Conservation (phyloP, 2,329 filamentous ascomycete genomes). For the Epichloe brachyelytri region DNA sequence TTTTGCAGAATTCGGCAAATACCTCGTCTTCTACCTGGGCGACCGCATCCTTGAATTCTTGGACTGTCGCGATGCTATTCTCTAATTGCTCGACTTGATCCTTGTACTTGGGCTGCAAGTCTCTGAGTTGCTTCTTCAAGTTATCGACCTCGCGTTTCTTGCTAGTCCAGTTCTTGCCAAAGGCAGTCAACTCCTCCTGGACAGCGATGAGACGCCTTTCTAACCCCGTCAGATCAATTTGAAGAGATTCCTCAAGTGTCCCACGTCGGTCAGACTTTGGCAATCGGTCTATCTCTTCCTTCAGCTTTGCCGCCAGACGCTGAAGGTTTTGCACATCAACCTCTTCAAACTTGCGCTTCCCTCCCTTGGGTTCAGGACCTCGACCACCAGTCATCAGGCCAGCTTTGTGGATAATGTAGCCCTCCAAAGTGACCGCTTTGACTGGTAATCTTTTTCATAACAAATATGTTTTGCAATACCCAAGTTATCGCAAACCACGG, state of each 20-base stretch:
- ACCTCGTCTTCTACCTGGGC: constrained; percentile 77
- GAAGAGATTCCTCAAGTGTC: constrained; percentile 66
- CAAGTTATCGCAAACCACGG: constrained; percentile 83
- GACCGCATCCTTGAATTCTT: constrained; percentile 49
- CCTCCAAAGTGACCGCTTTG: constrained; percentile 88
- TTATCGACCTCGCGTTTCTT: constrained; percentile 72
- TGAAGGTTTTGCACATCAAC: constrained; percentile 77
- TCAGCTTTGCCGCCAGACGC: constrained; percentile 60
- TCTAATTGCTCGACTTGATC: constrained; percentile 59
- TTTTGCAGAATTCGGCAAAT: constrained; percentile 74
- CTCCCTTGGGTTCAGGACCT: constrained; percentile 59
- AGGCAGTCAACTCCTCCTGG: constrained; percentile 62
- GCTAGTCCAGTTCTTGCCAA: constrained; percentile 72
- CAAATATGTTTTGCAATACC: constrained; percentile 80
- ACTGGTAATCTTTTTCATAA: constrained; percentile 73
- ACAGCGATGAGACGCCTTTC: constrained; percentile 62
- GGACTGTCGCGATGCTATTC: constrained; percentile 35
- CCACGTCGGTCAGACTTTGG: constrained; percentile 66
- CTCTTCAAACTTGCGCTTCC: constrained; percentile 77
- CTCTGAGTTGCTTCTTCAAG: constrained; percentile 57
- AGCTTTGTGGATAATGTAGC: constrained; percentile 93
- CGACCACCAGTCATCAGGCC: constrained; percentile 95
- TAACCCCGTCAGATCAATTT: constrained; percentile 66
- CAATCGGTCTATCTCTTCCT: constrained; percentile 65
- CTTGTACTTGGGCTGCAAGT: constrained; percentile 65